These are phyloP conservation scores for Phtheirospermum japonicum DNA, from an alignment of 257 asterid species.

Conservation along the genomic window DNA sequence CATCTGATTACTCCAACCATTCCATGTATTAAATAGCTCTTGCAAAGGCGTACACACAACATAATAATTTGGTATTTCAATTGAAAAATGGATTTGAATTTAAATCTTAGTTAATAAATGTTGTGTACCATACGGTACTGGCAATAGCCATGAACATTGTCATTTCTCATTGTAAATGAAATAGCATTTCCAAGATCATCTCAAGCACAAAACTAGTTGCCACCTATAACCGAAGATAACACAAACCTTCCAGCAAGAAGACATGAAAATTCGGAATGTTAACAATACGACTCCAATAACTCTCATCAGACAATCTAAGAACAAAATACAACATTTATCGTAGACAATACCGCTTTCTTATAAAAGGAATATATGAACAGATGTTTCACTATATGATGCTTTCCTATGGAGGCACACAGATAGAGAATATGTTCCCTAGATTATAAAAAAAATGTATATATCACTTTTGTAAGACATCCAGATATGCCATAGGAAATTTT, in stretches of 20 bases:
- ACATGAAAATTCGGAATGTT: neutral
- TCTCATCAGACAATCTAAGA: neutral
- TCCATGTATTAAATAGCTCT: neutral
- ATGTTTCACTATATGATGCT: no score
- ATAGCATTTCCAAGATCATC: neutral
- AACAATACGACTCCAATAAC: neutral
- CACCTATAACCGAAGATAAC: slow-evolving; percentile 2
- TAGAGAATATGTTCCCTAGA: no score
- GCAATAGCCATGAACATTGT: neutral
- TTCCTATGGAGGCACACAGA: no score
- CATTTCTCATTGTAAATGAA: neutral
- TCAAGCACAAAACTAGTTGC: neutral
- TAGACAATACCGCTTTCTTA: no score
- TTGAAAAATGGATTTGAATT: neutral
- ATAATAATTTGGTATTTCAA: neutral
- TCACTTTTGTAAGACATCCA: no score
- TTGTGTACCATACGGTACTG: neutral
- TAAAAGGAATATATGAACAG: no score
- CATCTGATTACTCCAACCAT: no score
- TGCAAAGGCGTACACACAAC: neutral
- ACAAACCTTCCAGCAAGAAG: neutral
- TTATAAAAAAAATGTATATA: no score
- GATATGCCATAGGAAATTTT: no score
- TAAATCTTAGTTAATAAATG: neutral
- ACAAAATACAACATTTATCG: neutral